Evolutionary conservation across 164 flowering plant species (phyloP).

Genomic region (grape (Vitis vinifera)): DNA sequence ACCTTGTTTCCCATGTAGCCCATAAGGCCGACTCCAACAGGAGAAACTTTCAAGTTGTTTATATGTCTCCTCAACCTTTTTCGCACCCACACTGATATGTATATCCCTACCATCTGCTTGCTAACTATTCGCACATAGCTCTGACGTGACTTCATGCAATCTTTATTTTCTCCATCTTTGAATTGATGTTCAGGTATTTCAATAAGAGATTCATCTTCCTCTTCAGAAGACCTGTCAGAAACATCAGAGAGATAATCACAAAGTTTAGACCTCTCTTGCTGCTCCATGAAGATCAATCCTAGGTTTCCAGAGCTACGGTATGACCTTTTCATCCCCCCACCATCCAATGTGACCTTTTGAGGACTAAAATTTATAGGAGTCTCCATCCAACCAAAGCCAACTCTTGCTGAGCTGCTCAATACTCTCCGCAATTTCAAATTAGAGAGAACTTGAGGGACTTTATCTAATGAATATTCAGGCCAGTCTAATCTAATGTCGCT

Average conservation of each 20-base stretch:
- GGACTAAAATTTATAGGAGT: constrained; percentile 30
- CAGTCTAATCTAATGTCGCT: constrained; percentile 57
- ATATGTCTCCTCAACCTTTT: constrained; percentile 79
- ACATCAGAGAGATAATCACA: constrained; percentile 44
- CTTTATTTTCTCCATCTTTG: constrained; percentile 11
- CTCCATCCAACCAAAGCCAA: constrained; percentile 51
- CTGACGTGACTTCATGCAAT: constrained; percentile 26
- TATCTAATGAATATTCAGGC: constrained; percentile 72
- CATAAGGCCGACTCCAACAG: constrained; percentile 96
- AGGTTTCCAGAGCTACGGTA: constrained; percentile 61
- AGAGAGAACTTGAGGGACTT: constrained; percentile 47
- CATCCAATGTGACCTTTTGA: constrained; percentile 19
- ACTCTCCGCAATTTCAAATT: constrained; percentile 56
- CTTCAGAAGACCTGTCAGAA: constrained; percentile 41
- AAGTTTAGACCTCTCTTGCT: constrained; percentile 35
- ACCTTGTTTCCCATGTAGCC: constrained; percentile 99
- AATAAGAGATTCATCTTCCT: constrained; percentile 43
- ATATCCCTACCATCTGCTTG: constrained; percentile 98
- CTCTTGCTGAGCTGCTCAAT: constrained; percentile 64
- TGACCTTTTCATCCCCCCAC: constrained; percentile 42
- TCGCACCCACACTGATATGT: constrained; percentile 87
- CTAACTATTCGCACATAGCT: constrained; percentile 80
- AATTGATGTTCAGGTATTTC: constrained; percentile 25
- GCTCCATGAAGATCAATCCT: constrained; percentile 33
- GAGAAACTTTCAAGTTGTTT: constrained; percentile 80